Conservation (phyloP, 257 asterid species). For the Scutellaria baicalensis region DNA sequence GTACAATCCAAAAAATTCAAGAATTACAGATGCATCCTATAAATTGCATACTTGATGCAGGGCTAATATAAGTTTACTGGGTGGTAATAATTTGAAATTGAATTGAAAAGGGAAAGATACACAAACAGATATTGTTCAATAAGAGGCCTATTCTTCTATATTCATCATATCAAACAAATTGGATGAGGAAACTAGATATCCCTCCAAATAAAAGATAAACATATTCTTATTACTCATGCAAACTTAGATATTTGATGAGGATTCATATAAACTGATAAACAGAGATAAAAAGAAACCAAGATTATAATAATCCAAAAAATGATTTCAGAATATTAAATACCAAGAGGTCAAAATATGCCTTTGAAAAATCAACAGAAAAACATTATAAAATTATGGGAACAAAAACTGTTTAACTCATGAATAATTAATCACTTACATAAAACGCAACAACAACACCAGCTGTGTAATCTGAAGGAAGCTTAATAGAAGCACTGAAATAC, state of each 20-base stretch:
- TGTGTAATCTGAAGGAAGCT: slow-evolving; percentile 86
- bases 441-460: slow-evolving; percentile 98
- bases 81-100: neutral
- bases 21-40: neutral
- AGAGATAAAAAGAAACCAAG: neutral
- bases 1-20: neutral
- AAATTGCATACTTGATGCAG: neutral
- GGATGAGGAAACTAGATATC: neutral
- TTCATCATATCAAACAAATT: neutral
- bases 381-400: neutral
- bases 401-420: neutral
- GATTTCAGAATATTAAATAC: neutral
- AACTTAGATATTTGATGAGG: neutral
- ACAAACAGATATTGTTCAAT: neutral
- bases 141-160: neutral
- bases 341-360: neutral
- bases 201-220: neutral
- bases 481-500: slow-evolving; percentile 76
- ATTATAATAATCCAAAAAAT: neutral
- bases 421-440: slow-evolving; percentile 55
- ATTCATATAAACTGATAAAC: neutral
- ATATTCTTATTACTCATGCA: slow-evolving; percentile 6
- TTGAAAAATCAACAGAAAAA: neutral
- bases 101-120: neutral
- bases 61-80: neutral